A percentile compares a stretch with the other conserved stretches of the same genome.
Evolutionary conservation across 495 filamentous ascomycete species (phyloP).

Genomic region (Talaromyces adpressus): DNA sequence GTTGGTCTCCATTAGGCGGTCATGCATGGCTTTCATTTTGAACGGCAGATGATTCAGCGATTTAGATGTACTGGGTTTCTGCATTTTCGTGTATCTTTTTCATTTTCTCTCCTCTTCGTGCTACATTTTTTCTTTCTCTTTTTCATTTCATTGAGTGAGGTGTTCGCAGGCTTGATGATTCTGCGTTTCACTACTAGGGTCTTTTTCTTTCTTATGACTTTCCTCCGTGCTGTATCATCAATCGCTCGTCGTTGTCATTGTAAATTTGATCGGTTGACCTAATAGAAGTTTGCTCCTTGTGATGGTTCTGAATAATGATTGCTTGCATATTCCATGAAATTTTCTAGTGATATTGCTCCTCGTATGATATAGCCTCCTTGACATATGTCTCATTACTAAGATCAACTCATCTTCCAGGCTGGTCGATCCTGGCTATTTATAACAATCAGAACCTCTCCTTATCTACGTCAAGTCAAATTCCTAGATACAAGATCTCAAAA

Average conservation of each 20-base stretch:
- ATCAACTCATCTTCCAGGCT: too few relatives aligned
- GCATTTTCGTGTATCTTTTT: conserved; percentile 6
- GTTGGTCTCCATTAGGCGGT: neutral
- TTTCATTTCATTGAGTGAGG: neutral
- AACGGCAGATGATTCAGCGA: conserved; percentile 4
- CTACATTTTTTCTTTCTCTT: neutral
- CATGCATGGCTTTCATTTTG: conserved; percentile 1
- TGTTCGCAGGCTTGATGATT: neutral
- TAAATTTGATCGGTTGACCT: conserved; percentile 1
- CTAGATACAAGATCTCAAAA: too few relatives aligned
- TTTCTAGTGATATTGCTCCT: too few relatives aligned
- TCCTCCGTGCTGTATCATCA: neutral
- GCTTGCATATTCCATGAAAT: neutral
- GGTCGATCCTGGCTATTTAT: too few relatives aligned
- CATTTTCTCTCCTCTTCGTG: neutral
- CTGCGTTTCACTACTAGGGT: neutral
- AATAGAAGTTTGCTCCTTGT: neutral
- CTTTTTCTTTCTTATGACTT: neutral
- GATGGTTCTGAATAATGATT: neutral
- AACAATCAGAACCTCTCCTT: too few relatives aligned
- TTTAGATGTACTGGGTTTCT: conserved; percentile 6
- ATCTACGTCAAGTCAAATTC: too few relatives aligned
- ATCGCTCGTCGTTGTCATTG: neutral
- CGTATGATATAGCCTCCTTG: too few relatives aligned
- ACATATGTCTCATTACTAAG: too few relatives aligned